These are phyloP conservation scores for Candida silvicultrix DNA, from an alignment of 805 yeast genomes.

Conservation along the genomic window DNA sequence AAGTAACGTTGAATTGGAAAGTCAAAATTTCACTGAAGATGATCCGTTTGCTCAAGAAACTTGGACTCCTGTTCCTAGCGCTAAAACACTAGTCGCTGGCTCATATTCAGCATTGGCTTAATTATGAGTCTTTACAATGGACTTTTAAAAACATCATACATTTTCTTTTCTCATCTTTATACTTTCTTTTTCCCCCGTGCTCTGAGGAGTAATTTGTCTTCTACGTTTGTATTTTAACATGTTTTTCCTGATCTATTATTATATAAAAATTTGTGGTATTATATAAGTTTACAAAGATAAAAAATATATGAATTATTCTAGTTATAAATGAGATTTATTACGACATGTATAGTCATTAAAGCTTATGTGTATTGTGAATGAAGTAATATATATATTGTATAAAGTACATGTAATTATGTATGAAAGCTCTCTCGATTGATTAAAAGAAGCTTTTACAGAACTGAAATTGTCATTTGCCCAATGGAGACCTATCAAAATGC, in stretches of 20 bases:
- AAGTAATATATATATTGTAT: too few relatives aligned
- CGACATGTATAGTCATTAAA: too few relatives aligned
- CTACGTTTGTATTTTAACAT: too few relatives aligned
- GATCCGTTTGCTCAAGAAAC: constrained; percentile 32
- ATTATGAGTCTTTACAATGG: not conserved
- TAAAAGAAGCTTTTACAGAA: too few relatives aligned
- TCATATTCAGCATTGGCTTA: constrained; percentile 27
- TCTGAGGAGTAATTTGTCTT: not conserved
- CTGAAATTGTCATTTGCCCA: too few relatives aligned
- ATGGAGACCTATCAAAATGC: not conserved
- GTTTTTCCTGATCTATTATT: too few relatives aligned
- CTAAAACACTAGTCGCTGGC: constrained; percentile 31
- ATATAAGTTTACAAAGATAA: not conserved
- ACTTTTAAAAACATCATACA: not conserved
- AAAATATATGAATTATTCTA: too few relatives aligned
- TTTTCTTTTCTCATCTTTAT: not conserved
- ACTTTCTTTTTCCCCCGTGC: not conserved
- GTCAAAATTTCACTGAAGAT: constrained; percentile 28
- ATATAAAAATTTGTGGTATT: not conserved
- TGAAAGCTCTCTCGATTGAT: too few relatives aligned
- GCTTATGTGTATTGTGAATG: too few relatives aligned
- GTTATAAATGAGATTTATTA: too few relatives aligned
- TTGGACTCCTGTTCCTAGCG: constrained; percentile 28
- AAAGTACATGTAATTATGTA: too few relatives aligned
- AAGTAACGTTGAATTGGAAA: constrained; percentile 33